Conservation (phyloP, 306 rosid species). For the Rubus idaeus region DNA sequence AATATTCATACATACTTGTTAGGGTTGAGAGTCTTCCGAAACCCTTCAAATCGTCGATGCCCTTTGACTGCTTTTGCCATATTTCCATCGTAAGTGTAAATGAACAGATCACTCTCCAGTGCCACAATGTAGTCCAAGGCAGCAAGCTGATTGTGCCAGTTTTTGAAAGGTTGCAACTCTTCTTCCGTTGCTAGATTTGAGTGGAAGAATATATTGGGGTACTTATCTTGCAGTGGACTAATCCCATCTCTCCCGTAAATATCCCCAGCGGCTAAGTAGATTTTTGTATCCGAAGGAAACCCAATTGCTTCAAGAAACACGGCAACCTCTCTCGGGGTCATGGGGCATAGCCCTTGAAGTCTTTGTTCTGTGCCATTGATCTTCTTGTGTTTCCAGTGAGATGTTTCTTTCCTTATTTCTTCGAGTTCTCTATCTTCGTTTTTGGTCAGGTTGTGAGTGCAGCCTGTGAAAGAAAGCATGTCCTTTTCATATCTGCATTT, state of each 20-base stretch:
- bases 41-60: conserved; percentile 57
- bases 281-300: conserved; percentile 52
- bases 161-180: conserved; percentile 48
- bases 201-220: conserved; percentile 46
- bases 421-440: conserved; percentile 40
- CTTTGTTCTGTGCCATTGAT: conserved; percentile 45
- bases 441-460: conserved; percentile 53
- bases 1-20: conserved; percentile 42
- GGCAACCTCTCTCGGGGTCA: conserved; percentile 80
- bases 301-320: conserved; percentile 67
- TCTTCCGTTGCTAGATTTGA: conserved; percentile 54
- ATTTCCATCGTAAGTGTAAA: conserved; percentile 59
- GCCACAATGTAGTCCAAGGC: conserved; percentile 67
- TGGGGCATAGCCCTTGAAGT: conserved; percentile 54
- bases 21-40: conserved; percentile 57
- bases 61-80: conserved; percentile 75
- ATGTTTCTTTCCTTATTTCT: conserved; percentile 40
- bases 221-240: conserved; percentile 38
- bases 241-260: conserved; percentile 55
- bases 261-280: conserved; percentile 54
- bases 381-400: conserved; percentile 64
- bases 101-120: conserved; percentile 60
- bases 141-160: conserved; percentile 55
- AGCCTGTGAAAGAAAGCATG: conserved; percentile 82
- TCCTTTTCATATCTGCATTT: conserved; percentile 67